Base-by-base conservation (phyloP, 371 early-diverging fungal species). In the Lichtheimia hyalospora region DNA sequence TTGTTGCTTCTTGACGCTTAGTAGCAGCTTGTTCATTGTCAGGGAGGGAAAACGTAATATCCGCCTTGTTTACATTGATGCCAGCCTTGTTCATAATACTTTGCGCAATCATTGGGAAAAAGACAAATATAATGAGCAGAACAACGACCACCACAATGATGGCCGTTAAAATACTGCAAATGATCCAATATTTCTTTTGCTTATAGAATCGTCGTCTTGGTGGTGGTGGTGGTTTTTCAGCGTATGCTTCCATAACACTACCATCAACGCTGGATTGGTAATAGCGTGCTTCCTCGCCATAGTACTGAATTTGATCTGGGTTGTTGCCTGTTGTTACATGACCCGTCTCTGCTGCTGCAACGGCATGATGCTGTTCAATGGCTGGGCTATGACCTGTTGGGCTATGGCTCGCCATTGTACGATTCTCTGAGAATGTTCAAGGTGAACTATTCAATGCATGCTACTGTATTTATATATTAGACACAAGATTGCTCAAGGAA, bases 41-140 rank as follows among this genome's bases (percentile, higher is more conserved):
- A 24, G 74, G 75, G 15, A 77, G 73, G 3, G 70, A 67, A 53
- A 75, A 74, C 21, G 78, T 61, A 49, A 84, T 82, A 52, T 80
- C 71, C 15, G 82, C 78, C 23, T 25, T 56, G 23, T 72, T 54
- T 58, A 85, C 77, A n/a, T 62, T 58, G 67, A 85, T 81, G 39
- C 57, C 58, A 49, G 75, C 61, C 28, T 74, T 57, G 62, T 85
- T 78, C 61, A 85, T 65, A 60, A 79, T 76, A 10, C 50, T 18
- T 63, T 84, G 84, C 5, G 77, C 79, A 52, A 84, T 73, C 65
- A 72, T 77, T 39, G 82, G 82, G 61, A 84, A 67, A 50, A 74
- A 66, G 13, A 84, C 84, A 50, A 77, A 79, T 42, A 83, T 59
- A 3, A 68, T 69, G 14, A 83, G 63, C 8, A 79, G 54, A 14